phyloP scores from a whole-genome alignment of 2,329 filamentous ascomycete genomes.

The Scorias spongiosa region DNA sequence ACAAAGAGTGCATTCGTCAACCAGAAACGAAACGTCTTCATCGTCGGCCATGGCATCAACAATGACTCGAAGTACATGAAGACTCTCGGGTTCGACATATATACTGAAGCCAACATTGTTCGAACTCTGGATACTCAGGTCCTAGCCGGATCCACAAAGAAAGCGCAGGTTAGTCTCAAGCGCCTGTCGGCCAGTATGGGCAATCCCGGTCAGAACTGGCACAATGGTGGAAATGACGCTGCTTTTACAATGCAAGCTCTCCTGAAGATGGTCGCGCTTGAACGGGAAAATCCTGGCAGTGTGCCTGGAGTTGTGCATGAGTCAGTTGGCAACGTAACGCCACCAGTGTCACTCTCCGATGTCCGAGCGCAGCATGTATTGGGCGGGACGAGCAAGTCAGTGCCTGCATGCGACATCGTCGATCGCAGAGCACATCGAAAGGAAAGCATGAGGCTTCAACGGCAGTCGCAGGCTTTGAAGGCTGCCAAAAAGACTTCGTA shows the following conservation, averaged over 20 bases:
- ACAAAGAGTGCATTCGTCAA: not conserved
- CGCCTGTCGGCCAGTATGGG: constrained; percentile 5
- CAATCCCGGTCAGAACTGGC: constrained; percentile 3
- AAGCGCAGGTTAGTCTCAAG: constrained; percentile 4
- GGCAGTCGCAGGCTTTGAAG: no score
- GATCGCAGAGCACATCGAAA: not conserved
- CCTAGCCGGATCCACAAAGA: constrained; percentile 9
- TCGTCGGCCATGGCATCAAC: constrained; percentile 12
- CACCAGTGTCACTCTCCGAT: not conserved
- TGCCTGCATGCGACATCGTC: not conserved
- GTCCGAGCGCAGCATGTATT: not conserved
- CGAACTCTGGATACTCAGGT: constrained; percentile 10
- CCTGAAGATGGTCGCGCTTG: constrained; percentile 9
- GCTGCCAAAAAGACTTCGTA: no score
- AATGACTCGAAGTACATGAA: constrained; percentile 10
- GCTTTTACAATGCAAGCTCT: constrained; percentile 10
- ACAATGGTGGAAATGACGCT: constrained; percentile 11
- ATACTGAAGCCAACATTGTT: constrained; percentile 4
- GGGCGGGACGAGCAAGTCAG: not conserved
- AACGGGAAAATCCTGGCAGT: constrained; percentile 1
- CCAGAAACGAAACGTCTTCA: constrained; percentile 8
- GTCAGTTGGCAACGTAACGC: no score
- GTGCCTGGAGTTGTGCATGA: not conserved
- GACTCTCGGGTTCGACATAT: constrained; percentile 5
- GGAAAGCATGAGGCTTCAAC: no score